These are phyloP conservation scores for Gossypium thurberi DNA, from an alignment of 345 rosid genomes.

Conservation along the genomic window DNA sequence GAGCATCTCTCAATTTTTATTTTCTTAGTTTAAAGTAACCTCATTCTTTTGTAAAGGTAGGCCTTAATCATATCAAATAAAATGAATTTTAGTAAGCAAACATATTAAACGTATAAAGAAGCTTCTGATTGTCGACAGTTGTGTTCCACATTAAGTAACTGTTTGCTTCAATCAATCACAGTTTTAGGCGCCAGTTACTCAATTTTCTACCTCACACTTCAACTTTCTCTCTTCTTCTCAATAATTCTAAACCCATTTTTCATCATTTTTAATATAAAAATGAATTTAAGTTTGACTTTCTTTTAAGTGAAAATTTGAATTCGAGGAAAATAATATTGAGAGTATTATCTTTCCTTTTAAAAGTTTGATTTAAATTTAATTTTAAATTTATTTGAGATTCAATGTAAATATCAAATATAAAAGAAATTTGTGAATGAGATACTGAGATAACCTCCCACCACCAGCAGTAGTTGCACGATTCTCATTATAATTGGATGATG, in stretches of 20 bases:
- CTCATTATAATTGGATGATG: conserved; percentile 5
- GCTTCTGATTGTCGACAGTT: conserved; percentile 9
- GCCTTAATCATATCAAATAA: neutral
- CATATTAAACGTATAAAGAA: neutral
- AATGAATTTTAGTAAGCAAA: neutral
- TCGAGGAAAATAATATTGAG: no score
- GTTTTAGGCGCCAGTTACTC: neutral
- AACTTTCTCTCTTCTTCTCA: conserved; percentile 4
- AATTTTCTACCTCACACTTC: conserved; percentile 1
- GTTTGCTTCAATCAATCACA: neutral
- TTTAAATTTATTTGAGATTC: no score
- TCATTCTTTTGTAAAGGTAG: neutral
- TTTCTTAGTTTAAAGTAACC: neutral
- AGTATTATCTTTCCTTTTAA: neutral
- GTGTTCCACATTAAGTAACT: conserved; percentile 2
- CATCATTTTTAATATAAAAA: no score
- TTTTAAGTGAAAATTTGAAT: no score
- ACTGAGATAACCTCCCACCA: neutral
- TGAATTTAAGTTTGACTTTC: no score
- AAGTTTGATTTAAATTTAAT: neutral
- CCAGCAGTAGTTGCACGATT: neutral
- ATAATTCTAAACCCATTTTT: neutral
- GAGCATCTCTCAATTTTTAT: neutral
- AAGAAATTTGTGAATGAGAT: neutral
- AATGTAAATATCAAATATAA: no score